These are phyloP conservation scores for Coemansia sp. DNA, from an alignment of 192 early-diverging fungal species.

Conservation along the genomic window DNA sequence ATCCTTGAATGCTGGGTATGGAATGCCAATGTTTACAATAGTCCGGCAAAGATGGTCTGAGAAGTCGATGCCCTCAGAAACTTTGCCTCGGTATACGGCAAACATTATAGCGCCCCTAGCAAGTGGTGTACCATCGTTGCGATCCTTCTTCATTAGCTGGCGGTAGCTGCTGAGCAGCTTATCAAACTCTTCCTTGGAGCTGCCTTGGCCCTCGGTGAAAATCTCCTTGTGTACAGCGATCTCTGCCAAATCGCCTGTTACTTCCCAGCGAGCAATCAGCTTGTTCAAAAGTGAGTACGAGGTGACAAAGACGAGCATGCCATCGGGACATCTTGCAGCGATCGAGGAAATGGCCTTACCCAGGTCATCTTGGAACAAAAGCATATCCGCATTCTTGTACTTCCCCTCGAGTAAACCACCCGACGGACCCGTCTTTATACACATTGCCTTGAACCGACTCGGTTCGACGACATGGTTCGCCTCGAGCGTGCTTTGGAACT, in stretches of 20 bases:
- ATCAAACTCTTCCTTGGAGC: slow-evolving; percentile 41
- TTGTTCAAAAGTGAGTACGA: slow-evolving; percentile 51
- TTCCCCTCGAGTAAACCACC: slow-evolving; percentile 43
- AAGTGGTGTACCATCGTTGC: background rate
- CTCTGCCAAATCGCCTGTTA: slow-evolving; percentile 23
- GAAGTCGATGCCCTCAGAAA: slow-evolving; percentile 55
- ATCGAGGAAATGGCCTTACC: slow-evolving; percentile 50
- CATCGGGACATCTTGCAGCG: slow-evolving; percentile 36
- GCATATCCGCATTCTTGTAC: slow-evolving; percentile 40
- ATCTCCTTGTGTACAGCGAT: slow-evolving; percentile 33
- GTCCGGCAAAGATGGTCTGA: slow-evolving; percentile 50
- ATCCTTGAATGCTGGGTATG: slow-evolving; percentile 56
- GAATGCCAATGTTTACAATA: slow-evolving; percentile 59
- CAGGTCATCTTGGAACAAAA: slow-evolving; percentile 58
- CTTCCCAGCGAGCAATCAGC: slow-evolving; percentile 45
- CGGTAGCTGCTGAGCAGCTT: slow-evolving; percentile 36
- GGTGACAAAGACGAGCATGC: slow-evolving; percentile 51
- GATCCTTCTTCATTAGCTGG: slow-evolving; percentile 24
- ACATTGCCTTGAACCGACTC: slow-evolving; percentile 60
- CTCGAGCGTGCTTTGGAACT: slow-evolving; percentile 57
- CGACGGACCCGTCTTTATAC: slow-evolving; percentile 56
- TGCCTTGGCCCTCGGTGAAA: slow-evolving; percentile 46
- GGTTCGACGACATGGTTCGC: slow-evolving; percentile 68
- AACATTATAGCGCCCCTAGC: slow-evolving; percentile 45
- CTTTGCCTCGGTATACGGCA: slow-evolving; percentile 57